These are phyloP conservation scores for Areca catechu DNA, from an alignment of 176 grass and related monocot species.

Conservation along the genomic window DNA sequence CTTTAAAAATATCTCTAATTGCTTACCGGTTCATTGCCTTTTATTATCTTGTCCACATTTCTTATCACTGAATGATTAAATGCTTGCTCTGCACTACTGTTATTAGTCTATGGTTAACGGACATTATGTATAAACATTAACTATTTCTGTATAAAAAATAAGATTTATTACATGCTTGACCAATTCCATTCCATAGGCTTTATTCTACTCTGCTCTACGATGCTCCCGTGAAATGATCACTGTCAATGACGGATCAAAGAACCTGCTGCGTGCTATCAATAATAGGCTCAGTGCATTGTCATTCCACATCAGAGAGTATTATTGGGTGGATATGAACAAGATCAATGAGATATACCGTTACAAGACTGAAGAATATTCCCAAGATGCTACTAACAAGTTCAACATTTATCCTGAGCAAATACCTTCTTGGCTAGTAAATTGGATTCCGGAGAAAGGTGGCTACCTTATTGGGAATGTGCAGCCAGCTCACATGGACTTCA, in stretches of 20 bases:
- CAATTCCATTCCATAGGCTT: slow-evolving; percentile 36
- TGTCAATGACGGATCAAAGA: slow-evolving; percentile 45
- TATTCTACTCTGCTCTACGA: slow-evolving; percentile 70
- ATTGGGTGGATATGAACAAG: slow-evolving; percentile 83
- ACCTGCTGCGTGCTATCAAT: slow-evolving; percentile 61
- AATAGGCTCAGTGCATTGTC: slow-evolving; percentile 76
- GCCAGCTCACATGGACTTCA: slow-evolving; percentile 86
- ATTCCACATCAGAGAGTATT: slow-evolving; percentile 78
- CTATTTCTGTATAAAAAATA: too few relatives aligned
- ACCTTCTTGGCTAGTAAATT: slow-evolving; percentile 75
- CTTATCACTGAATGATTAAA: too few relatives aligned
- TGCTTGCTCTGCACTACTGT: too few relatives aligned
- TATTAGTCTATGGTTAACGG: not conserved
- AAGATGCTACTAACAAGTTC: slow-evolving; percentile 81
- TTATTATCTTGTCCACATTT: too few relatives aligned
- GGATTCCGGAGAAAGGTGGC: slow-evolving; percentile 77
- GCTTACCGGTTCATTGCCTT: too few relatives aligned
- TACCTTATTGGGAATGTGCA: slow-evolving; percentile 81
- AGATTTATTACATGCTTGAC: not conserved
- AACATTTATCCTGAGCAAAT: slow-evolving; percentile 88
- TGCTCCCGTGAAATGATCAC: slow-evolving; percentile 73
- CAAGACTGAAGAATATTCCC: slow-evolving; percentile 84
- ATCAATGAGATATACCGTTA: slow-evolving; percentile 88
- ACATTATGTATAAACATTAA: too few relatives aligned
- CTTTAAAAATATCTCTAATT: too few relatives aligned